Percentiles rank a stretch among this genome's conserved stretches.
Evolutionary conservation across 2,329 filamentous ascomycete species (phyloP).

Genomic region (Colletotrichum phormii): DNA sequence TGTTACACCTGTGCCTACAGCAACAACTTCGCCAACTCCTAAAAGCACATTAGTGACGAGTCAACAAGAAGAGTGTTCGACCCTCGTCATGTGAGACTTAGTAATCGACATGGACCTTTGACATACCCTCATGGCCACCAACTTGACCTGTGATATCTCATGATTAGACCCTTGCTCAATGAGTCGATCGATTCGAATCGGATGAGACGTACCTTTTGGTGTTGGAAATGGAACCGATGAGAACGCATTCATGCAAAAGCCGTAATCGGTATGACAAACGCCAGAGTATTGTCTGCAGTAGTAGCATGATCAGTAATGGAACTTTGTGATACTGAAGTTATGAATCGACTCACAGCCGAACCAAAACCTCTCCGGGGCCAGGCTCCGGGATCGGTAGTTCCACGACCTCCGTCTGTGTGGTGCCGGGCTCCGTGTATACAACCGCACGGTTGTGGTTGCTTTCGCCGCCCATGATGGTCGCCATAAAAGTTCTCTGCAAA

Average conservation of each 20-base stretch:
- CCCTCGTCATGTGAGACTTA: neutral
- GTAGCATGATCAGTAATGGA: neutral
- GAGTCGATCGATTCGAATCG: neutral
- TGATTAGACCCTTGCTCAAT: neutral
- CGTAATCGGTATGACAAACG: slow-evolving; percentile 44
- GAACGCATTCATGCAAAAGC: slow-evolving; percentile 40
- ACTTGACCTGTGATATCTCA: slow-evolving; percentile 35
- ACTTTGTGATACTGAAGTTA: neutral
- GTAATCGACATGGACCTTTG: too few species aligned
- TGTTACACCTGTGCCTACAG: slow-evolving; percentile 34
- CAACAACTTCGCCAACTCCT: slow-evolving; percentile 37
- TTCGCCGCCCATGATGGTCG: slow-evolving; percentile 27
- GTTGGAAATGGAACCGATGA: slow-evolving; percentile 34
- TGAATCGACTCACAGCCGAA: slow-evolving; percentile 38
- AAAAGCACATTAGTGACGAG: neutral
- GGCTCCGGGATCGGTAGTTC: slow-evolving; percentile 41
- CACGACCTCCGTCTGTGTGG: slow-evolving; percentile 41
- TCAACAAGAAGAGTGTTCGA: neutral
- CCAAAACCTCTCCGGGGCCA: slow-evolving; percentile 40
- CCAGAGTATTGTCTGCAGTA: slow-evolving; percentile 39
- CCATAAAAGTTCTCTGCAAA: slow-evolving; percentile 13
- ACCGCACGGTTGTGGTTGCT: slow-evolving; percentile 39
- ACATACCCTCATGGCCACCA: slow-evolving; percentile 39
- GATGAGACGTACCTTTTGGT: slow-evolving; percentile 17
- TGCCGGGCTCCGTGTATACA: slow-evolving; percentile 42